These are phyloP conservation scores for Colletotrichum euphorbiae DNA, from an alignment of 2,329 filamentous ascomycete species.

Conservation along the genomic window DNA sequence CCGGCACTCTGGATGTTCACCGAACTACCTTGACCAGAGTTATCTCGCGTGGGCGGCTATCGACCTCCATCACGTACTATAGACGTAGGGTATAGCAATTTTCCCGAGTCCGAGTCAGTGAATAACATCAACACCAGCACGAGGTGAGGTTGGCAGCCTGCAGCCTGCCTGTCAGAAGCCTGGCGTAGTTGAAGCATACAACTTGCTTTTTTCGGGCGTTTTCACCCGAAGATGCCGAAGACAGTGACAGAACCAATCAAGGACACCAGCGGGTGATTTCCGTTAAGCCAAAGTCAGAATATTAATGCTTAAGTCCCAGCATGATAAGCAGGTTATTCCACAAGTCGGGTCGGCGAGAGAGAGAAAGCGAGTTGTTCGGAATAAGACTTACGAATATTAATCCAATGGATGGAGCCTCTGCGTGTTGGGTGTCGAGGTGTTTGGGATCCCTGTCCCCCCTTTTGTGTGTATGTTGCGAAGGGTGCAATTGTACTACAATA, in stretches of 20 bases:
- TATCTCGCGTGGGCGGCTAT: not conserved
- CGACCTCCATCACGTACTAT: slow-evolving; percentile 1
- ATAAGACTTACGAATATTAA: not conserved
- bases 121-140: not conserved
- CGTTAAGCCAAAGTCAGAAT: not conserved
- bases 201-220: not conserved
- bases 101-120: not conserved
- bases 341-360: slow-evolving; percentile 7
- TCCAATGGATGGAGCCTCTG: not conserved
- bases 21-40: not conserved
- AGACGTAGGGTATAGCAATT: not conserved
- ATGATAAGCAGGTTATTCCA: slow-evolving; percentile 8
- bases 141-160: not conserved
- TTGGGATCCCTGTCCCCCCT: not conserved
- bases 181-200: not conserved
- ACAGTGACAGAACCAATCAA: not conserved
- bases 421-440: not conserved
- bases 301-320: not conserved
- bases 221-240: slow-evolving; percentile 4
- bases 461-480: not conserved
- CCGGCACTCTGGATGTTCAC: not conserved
- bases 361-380: not conserved
- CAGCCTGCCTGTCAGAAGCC: not conserved
- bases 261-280: not conserved
- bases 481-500: not conserved